Percentiles rank a stretch among this genome's conserved stretches.
These are phyloP conservation scores for Blastomyces parvus DNA, from an alignment of 2,329 filamentous ascomycete species.

Conservation along the genomic window DNA sequence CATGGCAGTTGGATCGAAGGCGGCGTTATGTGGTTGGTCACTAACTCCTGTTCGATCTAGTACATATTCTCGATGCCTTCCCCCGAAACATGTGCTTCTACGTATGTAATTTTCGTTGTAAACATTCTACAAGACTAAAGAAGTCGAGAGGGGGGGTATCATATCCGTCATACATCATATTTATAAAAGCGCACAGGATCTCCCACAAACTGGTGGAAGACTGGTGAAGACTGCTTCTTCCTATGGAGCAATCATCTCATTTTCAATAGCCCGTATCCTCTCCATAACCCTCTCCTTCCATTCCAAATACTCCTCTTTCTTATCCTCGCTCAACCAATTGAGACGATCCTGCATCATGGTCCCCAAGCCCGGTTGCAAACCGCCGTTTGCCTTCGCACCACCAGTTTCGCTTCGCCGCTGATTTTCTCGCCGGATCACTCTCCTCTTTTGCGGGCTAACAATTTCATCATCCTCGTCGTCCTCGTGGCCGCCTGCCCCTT, in stretches of 20 bases:
- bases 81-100: neutral
- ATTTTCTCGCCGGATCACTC: slow-evolving; percentile 16
- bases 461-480: slow-evolving; percentile 25
- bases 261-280: slow-evolving; percentile 28
- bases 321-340: slow-evolving; percentile 40
- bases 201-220: neutral
- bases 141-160: neutral
- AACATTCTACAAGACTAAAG: neutral
- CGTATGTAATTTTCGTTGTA: neutral
- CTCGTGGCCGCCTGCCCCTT: slow-evolving; percentile 17
- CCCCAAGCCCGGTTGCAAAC: slow-evolving; percentile 38
- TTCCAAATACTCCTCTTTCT: slow-evolving; percentile 31
- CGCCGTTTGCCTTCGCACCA: slow-evolving; percentile 19
- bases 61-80: neutral
- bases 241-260: neutral
- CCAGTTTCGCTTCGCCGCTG: neutral
- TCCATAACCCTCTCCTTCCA: slow-evolving; percentile 38
- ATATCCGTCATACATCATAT: neutral
- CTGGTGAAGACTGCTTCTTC: neutral
- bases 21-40: neutral
- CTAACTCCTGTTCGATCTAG: neutral
- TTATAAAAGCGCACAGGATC: neutral
- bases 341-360: slow-evolving; percentile 44
- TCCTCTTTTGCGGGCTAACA: slow-evolving; percentile 22
- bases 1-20: slow-evolving; percentile 1